phyloP scores from a whole-genome alignment of 495 filamentous ascomycete genomes.

The Aspergillus nanangensis region DNA sequence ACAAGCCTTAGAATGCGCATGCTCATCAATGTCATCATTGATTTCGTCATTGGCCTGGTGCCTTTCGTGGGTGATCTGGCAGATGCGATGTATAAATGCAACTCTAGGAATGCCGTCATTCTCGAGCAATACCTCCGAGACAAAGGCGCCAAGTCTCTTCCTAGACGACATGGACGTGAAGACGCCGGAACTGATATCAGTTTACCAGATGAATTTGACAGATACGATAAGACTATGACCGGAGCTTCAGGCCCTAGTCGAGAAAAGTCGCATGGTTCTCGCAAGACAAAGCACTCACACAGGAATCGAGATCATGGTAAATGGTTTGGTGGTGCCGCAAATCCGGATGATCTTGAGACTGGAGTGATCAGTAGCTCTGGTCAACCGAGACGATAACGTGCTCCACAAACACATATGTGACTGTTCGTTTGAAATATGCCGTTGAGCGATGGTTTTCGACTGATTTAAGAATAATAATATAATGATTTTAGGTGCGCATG shows the following conservation, averaged over 20 bases:
- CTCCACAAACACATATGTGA: slow-evolving; percentile 3
- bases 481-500: too few relatives aligned
- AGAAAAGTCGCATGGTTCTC: too few relatives aligned
- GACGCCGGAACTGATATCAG: slow-evolving; percentile 26
- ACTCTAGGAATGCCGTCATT: slow-evolving; percentile 71
- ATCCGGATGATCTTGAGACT: slow-evolving; percentile 27
- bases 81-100: slow-evolving; percentile 64
- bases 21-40: slow-evolving; percentile 70
- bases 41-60: slow-evolving; percentile 77
- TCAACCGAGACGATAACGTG: neutral
- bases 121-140: slow-evolving; percentile 68
- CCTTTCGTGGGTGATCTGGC: slow-evolving; percentile 82
- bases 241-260: slow-evolving; percentile 13
- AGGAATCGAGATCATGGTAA: slow-evolving; percentile 17
- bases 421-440: slow-evolving; percentile 4
- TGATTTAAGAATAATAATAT: too few relatives aligned
- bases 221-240: slow-evolving; percentile 19
- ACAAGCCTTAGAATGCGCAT: slow-evolving; percentile 53
- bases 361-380: slow-evolving; percentile 15
- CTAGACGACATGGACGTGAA: slow-evolving; percentile 14
- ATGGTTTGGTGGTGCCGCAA: slow-evolving; percentile 33
- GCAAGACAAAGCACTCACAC: slow-evolving; percentile 18
- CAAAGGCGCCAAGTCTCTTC: slow-evolving; percentile 27
- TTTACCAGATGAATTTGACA: slow-evolving; percentile 39
- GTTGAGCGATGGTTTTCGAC: too few relatives aligned